Base-by-base conservation (phyloP, 1,139 yeast species). In the Geotrichum candidum region DNA sequence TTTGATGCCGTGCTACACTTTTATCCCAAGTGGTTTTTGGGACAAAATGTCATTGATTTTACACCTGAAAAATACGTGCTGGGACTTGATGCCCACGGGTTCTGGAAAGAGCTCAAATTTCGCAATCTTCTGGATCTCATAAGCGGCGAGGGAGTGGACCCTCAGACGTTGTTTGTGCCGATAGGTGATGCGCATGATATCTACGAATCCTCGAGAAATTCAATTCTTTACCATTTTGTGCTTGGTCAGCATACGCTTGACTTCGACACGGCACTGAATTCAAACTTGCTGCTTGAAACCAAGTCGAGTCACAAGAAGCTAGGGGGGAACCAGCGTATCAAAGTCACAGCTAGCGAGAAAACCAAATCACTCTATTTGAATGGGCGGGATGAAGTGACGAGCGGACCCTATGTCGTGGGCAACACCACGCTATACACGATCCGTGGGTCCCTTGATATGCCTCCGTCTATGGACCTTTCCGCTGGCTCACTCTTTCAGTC, bases 51-150 rank as follows among this genome's bases (percentile, higher is more conserved):
- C 2, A 58, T 77, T 7, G 73, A 75, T 0, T 83, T 89, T 74
- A 84, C 85, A n/a, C 88, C 92, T 0, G 80, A 87, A 66, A 90
- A 87, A 70, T 84, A 88, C 59, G 76, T 92, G 9, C 80, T 82
- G 68, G 97, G 96, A 0, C 74, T 91, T 63, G 85, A 84, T 63
- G 86, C 84, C 58, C 79, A 86, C 1, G 79, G 79, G 38, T 86
- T 90, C 72, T 95, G 88, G 2, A 80, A 82, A 27, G 97, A 90
- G 69, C 69, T 90, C 27, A 77, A 83, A 58, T 84, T 89, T 65
- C 81, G 94, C 64, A 79, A 82, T n/a, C 74, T 90, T 29, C 75
- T 78, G 2, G 65, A 79, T 52, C 75, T 89, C 58, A 80, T 92
- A 23, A 86, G 85, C 63, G 86, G 88, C 61, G 67, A 81, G 3